Evolutionary conservation across 192 early-diverging fungal genomes (phyloP), one percentile per base, ranked within the genome.

Genomic region (Linnemannia schmuckeri): DNA sequence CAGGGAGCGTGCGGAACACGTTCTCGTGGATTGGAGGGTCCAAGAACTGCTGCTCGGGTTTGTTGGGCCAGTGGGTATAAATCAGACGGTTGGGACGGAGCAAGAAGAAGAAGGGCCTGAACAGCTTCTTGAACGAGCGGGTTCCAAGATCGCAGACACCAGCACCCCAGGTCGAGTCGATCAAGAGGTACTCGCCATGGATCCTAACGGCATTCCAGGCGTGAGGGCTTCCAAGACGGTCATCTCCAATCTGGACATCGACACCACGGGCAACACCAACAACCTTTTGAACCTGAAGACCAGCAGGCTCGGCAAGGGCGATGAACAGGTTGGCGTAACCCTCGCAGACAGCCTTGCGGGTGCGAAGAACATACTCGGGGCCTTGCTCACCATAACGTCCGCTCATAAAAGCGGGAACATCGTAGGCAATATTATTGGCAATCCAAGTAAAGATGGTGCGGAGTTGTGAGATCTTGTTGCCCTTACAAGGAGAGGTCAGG

Each of bases 111-210:
- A 90, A 91, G 27, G 91, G 89, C 35, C 93, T 72, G 83, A 90
- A 93, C 41, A 81, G 63, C 47, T 88, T 90, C 52, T 79, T 79
- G 78, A 92, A 92, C 3, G 74, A 76, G 6, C 78, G 77, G 15
- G 85, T 87, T 3, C 79, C 54, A 37, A 83, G 30, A 37, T 81
- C 79, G 44, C 90, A 82, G 24, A 77, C 38, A 8, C 93, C 93
- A 6, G 93, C 89, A 47, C 91, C 93, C 93, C 93, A 93, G 30
- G 93, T 93, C 5, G 91, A 88, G 44, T 93, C 93, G 38, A 93
- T 90, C 76, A 93, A 82, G 22, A 91, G 81, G 55, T 86, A 90
- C 75, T 91, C 89, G 30, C 91, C 92, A 57, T 91, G 55, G 30
- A 93, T 54, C 17, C 70, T 81, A 24, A 91, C 90, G 13, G 82